phyloP scores from a whole-genome alignment of 371 early-diverging fungal species.

The Mortierella sp. region DNA sequence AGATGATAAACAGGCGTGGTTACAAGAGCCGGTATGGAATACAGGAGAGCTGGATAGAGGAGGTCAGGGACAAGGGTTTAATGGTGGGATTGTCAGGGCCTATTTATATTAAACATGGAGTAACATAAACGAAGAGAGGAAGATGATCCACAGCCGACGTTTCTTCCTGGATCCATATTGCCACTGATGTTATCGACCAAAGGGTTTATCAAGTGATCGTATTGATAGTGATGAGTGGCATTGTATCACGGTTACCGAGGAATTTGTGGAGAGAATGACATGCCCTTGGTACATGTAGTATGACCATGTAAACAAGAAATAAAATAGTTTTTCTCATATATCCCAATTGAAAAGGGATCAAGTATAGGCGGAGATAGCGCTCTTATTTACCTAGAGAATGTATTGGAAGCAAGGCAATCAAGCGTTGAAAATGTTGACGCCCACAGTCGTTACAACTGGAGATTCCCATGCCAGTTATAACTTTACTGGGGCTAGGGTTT shows the following conservation, averaged over 20 bases:
- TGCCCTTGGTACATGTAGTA: not conserved
- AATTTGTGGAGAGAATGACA: constrained; percentile 30
- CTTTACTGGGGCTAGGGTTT: too few relatives aligned
- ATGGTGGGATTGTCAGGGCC: not conserved
- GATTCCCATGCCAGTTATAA: too few relatives aligned
- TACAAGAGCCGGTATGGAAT: not conserved
- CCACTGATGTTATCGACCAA: not conserved
- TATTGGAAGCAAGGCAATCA: not conserved
- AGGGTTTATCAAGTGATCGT: not conserved
- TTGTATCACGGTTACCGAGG: constrained; percentile 7
- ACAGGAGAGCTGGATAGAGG: constrained; percentile 1
- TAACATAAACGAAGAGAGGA: not conserved
- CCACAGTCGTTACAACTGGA: not conserved
- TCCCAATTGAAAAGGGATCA: not conserved
- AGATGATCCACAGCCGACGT: not conserved
- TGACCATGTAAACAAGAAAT: constrained; percentile 1
- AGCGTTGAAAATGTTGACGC: constrained; percentile 7
- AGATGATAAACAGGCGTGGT: not conserved
- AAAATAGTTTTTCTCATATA: not conserved
- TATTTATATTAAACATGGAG: constrained; percentile 30
- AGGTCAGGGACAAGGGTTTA: constrained; percentile 45
- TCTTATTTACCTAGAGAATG: not conserved
- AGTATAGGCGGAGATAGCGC: not conserved
- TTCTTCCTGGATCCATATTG: constrained; percentile 1
- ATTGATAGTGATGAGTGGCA: not conserved